phyloP scores from a whole-genome alignment of 2,329 filamentous ascomycete species.

The Claviceps monticola region DNA sequence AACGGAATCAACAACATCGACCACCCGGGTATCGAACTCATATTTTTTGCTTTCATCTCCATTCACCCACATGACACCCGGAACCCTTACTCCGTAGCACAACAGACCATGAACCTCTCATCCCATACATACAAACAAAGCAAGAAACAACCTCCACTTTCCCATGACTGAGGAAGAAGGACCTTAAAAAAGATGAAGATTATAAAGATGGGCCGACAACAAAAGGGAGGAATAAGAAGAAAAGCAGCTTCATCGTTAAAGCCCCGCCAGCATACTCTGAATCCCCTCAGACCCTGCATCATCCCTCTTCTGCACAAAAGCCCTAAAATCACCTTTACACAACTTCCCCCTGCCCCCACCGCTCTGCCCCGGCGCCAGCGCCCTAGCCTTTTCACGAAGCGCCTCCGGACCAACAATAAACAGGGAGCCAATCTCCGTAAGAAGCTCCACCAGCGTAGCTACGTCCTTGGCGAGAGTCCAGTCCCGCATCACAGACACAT shows the following conservation, averaged over 20 bases:
- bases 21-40: no score
- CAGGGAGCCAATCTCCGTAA: slow-evolving; percentile 86
- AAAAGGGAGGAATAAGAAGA: not conserved
- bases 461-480: slow-evolving; percentile 65
- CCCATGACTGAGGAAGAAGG: not conserved
- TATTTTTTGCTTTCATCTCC: no score
- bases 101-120: no score
- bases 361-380: slow-evolving; percentile 30
- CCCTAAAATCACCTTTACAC: slow-evolving; percentile 59
- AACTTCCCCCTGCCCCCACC: slow-evolving; percentile 36
- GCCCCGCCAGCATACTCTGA: slow-evolving; percentile 61
- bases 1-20: no score
- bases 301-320: slow-evolving; percentile 74
- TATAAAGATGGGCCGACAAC: no score
- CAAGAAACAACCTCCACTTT: no score
- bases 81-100: no score
- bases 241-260: slow-evolving; percentile 24
- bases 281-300: slow-evolving; percentile 71
- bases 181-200: no score
- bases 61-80: no score
- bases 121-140: no score
- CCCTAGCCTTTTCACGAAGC: slow-evolving; percentile 54
- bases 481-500: slow-evolving; percentile 69
- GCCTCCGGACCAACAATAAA: slow-evolving; percentile 87
- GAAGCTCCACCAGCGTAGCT: slow-evolving; percentile 60